Conservation (phyloP, 345 rosid species). For the Clarkia xantiana region DNA sequence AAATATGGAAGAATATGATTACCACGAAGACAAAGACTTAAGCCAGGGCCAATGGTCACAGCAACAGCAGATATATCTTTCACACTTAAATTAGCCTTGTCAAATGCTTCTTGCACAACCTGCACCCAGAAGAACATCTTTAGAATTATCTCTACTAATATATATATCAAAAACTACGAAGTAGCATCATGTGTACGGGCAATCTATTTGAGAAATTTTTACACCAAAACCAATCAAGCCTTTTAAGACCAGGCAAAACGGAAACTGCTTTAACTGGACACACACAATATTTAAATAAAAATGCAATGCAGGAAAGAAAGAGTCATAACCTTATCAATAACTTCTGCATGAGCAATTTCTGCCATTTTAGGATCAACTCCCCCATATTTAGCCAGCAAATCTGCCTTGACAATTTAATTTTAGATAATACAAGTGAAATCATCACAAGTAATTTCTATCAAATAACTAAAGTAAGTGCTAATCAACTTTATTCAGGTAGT, state of each 20-base stretch:
- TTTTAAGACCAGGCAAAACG: too few relatives aligned
- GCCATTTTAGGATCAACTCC: conserved; percentile 96
- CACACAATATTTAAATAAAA: background rate
- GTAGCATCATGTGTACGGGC: background rate
- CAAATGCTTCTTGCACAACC: conserved; percentile 85
- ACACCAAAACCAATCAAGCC: background rate
- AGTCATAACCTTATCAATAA: conserved; percentile 53
- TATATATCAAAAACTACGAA: too few relatives aligned
- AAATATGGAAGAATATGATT: conserved; percentile 7
- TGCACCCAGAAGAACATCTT: conserved; percentile 13
- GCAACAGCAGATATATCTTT: conserved; percentile 86
- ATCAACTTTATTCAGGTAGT: background rate
- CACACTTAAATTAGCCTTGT: conserved; percentile 49
- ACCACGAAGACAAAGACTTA: conserved; percentile 94
- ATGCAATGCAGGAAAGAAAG: background rate
- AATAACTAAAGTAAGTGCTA: background rate
- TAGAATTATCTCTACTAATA: background rate
- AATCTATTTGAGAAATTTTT: background rate
- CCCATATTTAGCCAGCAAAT: conserved; percentile 71
- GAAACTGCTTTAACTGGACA: too few relatives aligned
- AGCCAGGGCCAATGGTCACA: conserved; percentile 97
- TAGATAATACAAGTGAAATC: conserved; percentile 8
- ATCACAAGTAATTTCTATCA: background rate
- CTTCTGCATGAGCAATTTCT: conserved; percentile 75
- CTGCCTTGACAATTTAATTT: conserved; percentile 39